Evolutionary conservation across 192 early-diverging fungal genomes (phyloP).

Genomic region (Chytriomyces sp.): DNA sequence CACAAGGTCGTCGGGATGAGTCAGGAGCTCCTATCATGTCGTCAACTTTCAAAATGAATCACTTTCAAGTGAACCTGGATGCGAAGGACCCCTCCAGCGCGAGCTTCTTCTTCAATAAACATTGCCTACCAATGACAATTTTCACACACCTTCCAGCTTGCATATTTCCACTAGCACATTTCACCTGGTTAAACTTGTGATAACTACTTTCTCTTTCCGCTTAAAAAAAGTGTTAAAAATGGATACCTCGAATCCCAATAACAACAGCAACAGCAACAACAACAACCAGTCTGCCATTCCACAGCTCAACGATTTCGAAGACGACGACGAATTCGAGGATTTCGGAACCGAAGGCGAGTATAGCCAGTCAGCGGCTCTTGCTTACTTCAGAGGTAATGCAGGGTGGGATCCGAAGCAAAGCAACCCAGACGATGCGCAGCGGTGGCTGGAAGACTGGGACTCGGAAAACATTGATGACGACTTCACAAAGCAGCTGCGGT

Average conservation of each 20-base stretch:
- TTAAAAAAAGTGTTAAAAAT: too few species aligned
- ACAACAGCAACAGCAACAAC: background rate
- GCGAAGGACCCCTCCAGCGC: constrained; percentile 9
- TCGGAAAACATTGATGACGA: background rate
- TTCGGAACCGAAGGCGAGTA: background rate
- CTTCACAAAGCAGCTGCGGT: background rate
- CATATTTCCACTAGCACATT: too few species aligned
- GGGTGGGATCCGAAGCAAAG: background rate
- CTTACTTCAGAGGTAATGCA: background rate
- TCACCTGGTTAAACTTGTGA: too few species aligned
- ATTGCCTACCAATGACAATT: too few species aligned
- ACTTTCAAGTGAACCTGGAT: background rate
- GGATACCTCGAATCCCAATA: too few species aligned
- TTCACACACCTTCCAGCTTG: too few species aligned
- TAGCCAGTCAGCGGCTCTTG: background rate
- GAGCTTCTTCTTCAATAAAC: constrained; percentile 31
- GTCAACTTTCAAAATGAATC: background rate
- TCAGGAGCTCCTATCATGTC: constrained; percentile 68
- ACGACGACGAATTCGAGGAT: background rate
- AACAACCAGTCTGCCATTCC: background rate
- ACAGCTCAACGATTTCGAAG: background rate
- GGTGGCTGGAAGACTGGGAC: background rate
- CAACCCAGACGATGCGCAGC: background rate
- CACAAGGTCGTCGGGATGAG: constrained; percentile 92
- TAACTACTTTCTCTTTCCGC: too few species aligned